Base-by-base conservation (phyloP, 179 eudicot species). In the Camellia oleifera region DNA sequence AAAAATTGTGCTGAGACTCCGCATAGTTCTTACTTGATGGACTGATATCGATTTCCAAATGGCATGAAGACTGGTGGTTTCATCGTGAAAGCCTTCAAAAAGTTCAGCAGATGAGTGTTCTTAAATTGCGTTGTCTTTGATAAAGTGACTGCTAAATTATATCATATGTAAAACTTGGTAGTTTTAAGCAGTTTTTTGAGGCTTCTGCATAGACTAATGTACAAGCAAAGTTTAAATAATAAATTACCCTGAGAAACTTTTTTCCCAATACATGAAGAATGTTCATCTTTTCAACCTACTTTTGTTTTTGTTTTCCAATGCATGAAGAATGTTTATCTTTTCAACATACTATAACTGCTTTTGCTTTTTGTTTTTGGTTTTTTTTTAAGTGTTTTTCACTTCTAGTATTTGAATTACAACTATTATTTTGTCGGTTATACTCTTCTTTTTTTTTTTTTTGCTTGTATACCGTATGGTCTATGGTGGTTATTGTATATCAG, bases 191-290 rank as follows among this genome's bases (percentile, higher is more conserved):
- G 78, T 79, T 71, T 79, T 69, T 48, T 70, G 74, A 78, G 75
- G 75, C 71, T 69, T 69, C 44, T 78, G 67, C 15, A n/a, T 32
- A 56, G 74, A 78, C 66, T 54, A 78, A 78, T 78, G 80, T 78
- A 78, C 17, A 69, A 78, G 65, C 80, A 77, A 66, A 50, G 20
- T 78, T 40, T 23, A 4, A 57, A 40, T 13, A 76, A 64, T 69
- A 69, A 68, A 40, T 78, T 68, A 78, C 80, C 48, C 42, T 52
- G 63, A 67, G 72, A 45, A 78, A 54, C 75, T 70, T 69, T 78
- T 52, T 54, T 40, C 45, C 74, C 18, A 45, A 78, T 78, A 67
- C 46, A 64, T 76, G 80, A 54, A 68, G 53, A 17, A 54, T 57
- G 77, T 75, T 58, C 60, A 17, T 75, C 66, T 58, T 58, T 75